These are phyloP conservation scores for Calonectria montana DNA, from an alignment of 2,329 filamentous ascomycete genomes.

Conservation along the genomic window DNA sequence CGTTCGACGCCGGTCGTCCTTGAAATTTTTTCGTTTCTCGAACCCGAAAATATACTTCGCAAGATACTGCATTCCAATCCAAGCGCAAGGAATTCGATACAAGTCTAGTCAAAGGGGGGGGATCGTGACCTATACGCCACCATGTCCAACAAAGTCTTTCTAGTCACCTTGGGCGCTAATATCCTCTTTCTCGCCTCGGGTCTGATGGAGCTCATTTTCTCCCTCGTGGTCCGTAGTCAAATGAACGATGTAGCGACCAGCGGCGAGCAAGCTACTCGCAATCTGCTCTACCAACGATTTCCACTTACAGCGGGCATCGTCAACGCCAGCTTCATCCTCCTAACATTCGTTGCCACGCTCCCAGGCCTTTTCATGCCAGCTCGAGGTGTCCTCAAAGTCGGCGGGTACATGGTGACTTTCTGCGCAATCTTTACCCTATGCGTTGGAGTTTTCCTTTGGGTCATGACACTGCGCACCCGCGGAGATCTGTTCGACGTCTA, in stretches of 20 bases:
- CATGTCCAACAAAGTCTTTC: conserved; percentile 68
- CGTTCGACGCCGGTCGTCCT: conserved; percentile 41
- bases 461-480: conserved; percentile 77
- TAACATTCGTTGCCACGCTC: conserved; percentile 76
- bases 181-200: conserved; percentile 65
- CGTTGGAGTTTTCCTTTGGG: conserved; percentile 77
- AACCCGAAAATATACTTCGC: conserved; percentile 3
- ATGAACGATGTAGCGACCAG: conserved; percentile 55
- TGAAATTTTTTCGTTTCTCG: conserved; percentile 1
- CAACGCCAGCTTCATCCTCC: conserved; percentile 78
- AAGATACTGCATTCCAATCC: not conserved
- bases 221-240: conserved; percentile 61
- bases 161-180: conserved; percentile 61
- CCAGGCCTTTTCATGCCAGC: conserved; percentile 77
- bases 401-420: conserved; percentile 72
- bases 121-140: conserved; percentile 26
- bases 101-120: not conserved
- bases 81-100: not conserved
- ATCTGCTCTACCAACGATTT: conserved; percentile 65
- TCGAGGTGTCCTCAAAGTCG: conserved; percentile 76
- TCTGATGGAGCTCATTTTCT: conserved; percentile 66
- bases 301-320: conserved; percentile 75
- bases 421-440: conserved; percentile 73
- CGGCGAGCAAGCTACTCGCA: conserved; percentile 61
- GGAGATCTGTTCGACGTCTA: conserved; percentile 72